phyloP scores from a whole-genome alignment of 306 rosid genomes.

The Pueraria montana region DNA sequence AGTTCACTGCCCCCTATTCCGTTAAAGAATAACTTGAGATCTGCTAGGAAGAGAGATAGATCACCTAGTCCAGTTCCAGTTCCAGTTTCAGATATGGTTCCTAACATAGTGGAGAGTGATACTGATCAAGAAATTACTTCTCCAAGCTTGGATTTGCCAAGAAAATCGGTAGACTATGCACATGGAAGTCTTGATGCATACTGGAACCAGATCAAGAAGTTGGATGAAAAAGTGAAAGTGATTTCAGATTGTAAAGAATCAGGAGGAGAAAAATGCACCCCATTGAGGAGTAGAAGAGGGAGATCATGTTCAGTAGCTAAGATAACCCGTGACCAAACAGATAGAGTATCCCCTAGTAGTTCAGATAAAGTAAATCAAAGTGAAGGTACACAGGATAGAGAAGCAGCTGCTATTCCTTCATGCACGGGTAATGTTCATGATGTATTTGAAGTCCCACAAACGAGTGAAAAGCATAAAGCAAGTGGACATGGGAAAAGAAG shows the following conservation, averaged over 20 bases:
- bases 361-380: conserved; percentile 39
- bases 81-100: conserved; percentile 44
- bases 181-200: conserved; percentile 58
- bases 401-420: conserved; percentile 45
- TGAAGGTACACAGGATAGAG: conserved; percentile 43
- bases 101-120: conserved; percentile 43
- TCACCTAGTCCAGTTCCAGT: conserved; percentile 54
- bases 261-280: conserved; percentile 48
- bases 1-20: conserved; percentile 75
- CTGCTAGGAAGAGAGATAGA: conserved; percentile 57
- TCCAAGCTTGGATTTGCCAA: conserved; percentile 52
- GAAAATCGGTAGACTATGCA: conserved; percentile 39
- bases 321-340: conserved; percentile 37
- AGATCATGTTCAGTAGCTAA: conserved; percentile 58
- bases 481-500: conserved; percentile 51
- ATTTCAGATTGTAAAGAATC: conserved; percentile 65
- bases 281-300: conserved; percentile 49
- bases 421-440: conserved; percentile 65
- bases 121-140: conserved; percentile 49
- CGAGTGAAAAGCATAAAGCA: conserved; percentile 46
- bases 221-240: conserved; percentile 80
- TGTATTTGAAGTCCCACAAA: conserved; percentile 81
- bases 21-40: conserved; percentile 54
- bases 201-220: conserved; percentile 68
- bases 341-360: conserved; percentile 29